phyloP scores from a whole-genome alignment of 2,329 filamentous ascomycete species.

The Fusarium brevicatenulatum region DNA sequence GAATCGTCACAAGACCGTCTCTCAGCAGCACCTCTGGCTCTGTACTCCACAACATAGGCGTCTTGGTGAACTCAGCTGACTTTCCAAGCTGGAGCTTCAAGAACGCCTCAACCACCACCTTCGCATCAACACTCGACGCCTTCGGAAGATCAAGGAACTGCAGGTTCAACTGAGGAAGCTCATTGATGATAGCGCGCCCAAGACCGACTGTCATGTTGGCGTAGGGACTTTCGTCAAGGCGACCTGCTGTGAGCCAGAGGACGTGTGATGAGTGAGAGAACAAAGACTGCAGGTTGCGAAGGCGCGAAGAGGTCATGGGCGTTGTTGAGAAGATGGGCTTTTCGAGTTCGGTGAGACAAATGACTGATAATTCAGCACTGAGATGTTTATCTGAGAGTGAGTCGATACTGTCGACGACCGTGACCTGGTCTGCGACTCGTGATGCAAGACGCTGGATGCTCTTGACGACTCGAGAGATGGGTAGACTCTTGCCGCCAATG shows the following conservation, averaged over 20 bases:
- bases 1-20: background rate
- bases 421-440: background rate
- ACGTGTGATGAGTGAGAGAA: background rate
- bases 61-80: background rate
- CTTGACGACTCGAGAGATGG: background rate
- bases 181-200: background rate
- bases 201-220: constrained; percentile 1
- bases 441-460: background rate
- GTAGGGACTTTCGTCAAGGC: background rate
- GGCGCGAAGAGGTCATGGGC: background rate
- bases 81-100: background rate
- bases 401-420: background rate
- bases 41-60: background rate
- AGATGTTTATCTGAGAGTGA: background rate
- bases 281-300: background rate
- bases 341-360: background rate
- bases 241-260: background rate
- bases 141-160: background rate
- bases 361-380: background rate
- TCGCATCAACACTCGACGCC: background rate
- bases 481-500: background rate
- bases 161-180: background rate
- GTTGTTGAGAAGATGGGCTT: background rate
- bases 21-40: background rate
- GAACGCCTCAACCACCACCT: background rate